Percentiles rank a stretch among this genome's conserved stretches.
Evolutionary conservation across 2,329 filamentous ascomycete genomes (phyloP).

Genomic region (Fusarium pseudoanthophilum): DNA sequence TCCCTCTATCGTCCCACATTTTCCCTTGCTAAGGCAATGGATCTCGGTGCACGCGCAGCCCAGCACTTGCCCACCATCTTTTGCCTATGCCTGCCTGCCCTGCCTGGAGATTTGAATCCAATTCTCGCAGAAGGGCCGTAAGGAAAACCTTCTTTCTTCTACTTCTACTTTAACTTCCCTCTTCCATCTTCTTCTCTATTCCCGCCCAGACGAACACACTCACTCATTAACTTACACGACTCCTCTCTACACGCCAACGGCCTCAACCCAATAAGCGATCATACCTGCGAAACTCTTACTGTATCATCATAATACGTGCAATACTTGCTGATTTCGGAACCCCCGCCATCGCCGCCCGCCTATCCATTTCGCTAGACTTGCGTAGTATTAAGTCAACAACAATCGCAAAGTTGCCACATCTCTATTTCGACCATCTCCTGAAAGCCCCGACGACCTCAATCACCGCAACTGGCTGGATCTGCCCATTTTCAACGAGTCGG

Average conservation of each 20-base stretch:
- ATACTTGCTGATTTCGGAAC: slow-evolving; percentile 21
- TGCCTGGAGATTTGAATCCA: slow-evolving; percentile 30
- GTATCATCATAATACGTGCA: slow-evolving; percentile 22
- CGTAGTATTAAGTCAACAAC: slow-evolving; percentile 12
- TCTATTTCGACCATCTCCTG: slow-evolving; percentile 3
- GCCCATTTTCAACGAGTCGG: slow-evolving; percentile 12
- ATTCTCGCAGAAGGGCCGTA: slow-evolving; percentile 31
- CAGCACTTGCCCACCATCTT: slow-evolving; percentile 19
- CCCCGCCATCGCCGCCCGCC: slow-evolving; percentile 27
- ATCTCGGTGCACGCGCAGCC: slow-evolving; percentile 25
- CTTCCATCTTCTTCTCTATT: slow-evolving; percentile 24
- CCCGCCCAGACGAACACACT: neutral
- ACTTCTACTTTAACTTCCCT: slow-evolving; percentile 16
- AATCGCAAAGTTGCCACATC: slow-evolving; percentile 15
- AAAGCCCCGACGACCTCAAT: neutral
- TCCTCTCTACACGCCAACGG: neutral
- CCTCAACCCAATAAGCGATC: slow-evolving; percentile 7
- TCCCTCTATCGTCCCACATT: slow-evolving; percentile 23
- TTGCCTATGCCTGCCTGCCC: slow-evolving; percentile 17
- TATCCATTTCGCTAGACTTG: slow-evolving; percentile 18
- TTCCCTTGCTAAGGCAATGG: slow-evolving; percentile 25
- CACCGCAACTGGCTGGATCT: neutral
- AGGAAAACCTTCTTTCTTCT: slow-evolving; percentile 39
- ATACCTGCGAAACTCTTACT: slow-evolving; percentile 12
- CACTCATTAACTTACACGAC: neutral